phyloP scores from a whole-genome alignment of 257 asterid species.

The Plantago ovata region DNA sequence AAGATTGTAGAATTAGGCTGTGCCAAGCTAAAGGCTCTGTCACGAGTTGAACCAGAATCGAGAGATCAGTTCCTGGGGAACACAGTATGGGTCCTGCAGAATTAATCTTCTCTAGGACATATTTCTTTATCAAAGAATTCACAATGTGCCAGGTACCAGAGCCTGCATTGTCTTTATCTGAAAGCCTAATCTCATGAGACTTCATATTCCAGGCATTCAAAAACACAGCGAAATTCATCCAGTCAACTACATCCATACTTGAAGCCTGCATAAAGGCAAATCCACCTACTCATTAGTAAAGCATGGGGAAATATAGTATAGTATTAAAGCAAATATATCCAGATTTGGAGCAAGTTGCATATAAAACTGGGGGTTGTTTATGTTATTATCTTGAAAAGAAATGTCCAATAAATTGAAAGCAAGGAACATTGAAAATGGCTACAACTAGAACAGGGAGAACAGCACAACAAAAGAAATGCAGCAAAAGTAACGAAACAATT shows the following conservation, averaged over 20 bases:
- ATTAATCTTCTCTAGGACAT: slow-evolving; percentile 44
- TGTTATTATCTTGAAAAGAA: too few species aligned
- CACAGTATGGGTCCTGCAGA: slow-evolving; percentile 47
- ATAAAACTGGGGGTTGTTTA: too few species aligned
- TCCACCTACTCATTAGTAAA: neutral
- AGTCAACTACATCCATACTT: slow-evolving; percentile 48
- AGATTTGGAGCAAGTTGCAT: too few species aligned
- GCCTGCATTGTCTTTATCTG: slow-evolving; percentile 26
- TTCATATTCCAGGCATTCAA: slow-evolving; percentile 82
- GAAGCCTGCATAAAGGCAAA: slow-evolving; percentile 43
- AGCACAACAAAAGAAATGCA: neutral
- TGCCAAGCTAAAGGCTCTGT: slow-evolving; percentile 96
- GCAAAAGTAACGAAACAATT: slow-evolving; percentile 5
- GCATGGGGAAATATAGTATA: neutral
- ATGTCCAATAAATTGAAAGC: too few species aligned
- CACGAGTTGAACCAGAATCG: slow-evolving; percentile 61
- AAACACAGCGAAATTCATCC: slow-evolving; percentile 79
- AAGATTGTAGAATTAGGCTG: slow-evolving; percentile 62
- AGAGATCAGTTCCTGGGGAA: slow-evolving; percentile 67
- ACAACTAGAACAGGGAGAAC: too few species aligned
- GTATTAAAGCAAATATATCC: too few species aligned
- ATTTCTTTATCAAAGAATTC: slow-evolving; percentile 53
- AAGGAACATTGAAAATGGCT: too few species aligned
- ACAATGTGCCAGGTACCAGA: slow-evolving; percentile 61
- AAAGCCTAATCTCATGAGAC: slow-evolving; percentile 46